Evolutionary conservation across 371 early-diverging fungal genomes (phyloP), one percentile per base, ranked within the genome.

Genomic region (Mortierella sp.): DNA sequence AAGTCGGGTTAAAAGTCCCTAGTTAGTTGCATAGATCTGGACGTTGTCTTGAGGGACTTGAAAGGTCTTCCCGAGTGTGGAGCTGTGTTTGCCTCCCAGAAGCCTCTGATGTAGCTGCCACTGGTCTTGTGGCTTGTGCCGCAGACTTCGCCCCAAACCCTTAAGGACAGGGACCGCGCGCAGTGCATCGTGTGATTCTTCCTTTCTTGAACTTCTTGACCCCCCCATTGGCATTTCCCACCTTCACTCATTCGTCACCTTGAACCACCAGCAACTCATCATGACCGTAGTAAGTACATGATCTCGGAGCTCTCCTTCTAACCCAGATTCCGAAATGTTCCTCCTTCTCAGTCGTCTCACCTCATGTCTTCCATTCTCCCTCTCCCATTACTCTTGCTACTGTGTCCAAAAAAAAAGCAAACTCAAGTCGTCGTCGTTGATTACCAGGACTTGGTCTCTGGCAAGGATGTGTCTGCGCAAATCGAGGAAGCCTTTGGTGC

Each of bases 401-500:
- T 37, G n/a, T n/a, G 5, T 49, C 28, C 27, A 5, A 49, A 25
- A 45, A 45, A 47, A 22, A 47, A 47, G 13, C 16, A 25, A 16
- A 54, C 25, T 49, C 17, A 58, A 31, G 74, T 67, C 39, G 78
- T 80, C 25, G 63, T 80, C 12, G 21, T 80, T 40, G 79, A 80
- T 60, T 80, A 74, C 53, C 71, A 70, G 40, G 71, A 74, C 49
- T 59, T 80, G 40, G 39, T 74, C 61, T 34, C 56, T 45, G 63
- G 63, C 25, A 48, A 24, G n/a, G 79, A 74, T 31, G 63, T 80
- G 48, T 62, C 70, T n/a, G 52, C 56, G 5, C 43, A 67, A 24
- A 80, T 80, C 54, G 74, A 71, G 64, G 52, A 80, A 46, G 87
- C 87, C 6, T 87, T 86, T 63, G 87, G 86, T 1, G 63, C 74